Conservation (phyloP, 306 rosid species). For the Vigna nakashimae region DNA sequence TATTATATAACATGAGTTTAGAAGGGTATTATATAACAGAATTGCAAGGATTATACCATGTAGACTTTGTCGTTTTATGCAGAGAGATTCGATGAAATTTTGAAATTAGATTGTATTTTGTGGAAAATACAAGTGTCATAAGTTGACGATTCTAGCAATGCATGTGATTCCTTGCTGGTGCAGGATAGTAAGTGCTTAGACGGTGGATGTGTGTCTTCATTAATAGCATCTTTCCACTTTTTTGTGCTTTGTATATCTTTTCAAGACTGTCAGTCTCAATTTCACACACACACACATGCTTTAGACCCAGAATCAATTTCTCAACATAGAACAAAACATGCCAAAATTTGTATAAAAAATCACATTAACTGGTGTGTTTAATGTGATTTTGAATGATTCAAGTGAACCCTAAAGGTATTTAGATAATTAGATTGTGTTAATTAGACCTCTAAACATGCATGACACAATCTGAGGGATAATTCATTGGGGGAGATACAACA, state of each 20-base stretch:
- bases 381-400: neutral
- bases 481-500: too few relatives aligned
- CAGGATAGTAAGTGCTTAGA: neutral
- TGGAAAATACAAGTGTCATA: slow-evolving; percentile 15
- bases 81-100: neutral
- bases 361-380: neutral
- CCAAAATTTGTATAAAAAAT: too few relatives aligned
- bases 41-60: neutral
- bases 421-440: neutral
- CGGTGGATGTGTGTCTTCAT: neutral
- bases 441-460: slow-evolving; percentile 8
- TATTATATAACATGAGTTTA: too few relatives aligned
- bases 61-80: neutral
- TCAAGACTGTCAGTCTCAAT: slow-evolving; percentile 6
- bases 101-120: neutral
- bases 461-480: neutral
- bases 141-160: slow-evolving; percentile 32
- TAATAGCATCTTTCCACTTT: neutral
- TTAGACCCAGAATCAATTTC: neutral
- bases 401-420: neutral
- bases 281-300: neutral
- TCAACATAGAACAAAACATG: neutral
- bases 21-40: neutral
- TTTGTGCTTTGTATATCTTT: slow-evolving; percentile 4
- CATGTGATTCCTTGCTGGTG: slow-evolving; percentile 41